Evolutionary conservation across 176 grass and related monocot species (phyloP).

Genomic region (Oryza brachyantha): DNA sequence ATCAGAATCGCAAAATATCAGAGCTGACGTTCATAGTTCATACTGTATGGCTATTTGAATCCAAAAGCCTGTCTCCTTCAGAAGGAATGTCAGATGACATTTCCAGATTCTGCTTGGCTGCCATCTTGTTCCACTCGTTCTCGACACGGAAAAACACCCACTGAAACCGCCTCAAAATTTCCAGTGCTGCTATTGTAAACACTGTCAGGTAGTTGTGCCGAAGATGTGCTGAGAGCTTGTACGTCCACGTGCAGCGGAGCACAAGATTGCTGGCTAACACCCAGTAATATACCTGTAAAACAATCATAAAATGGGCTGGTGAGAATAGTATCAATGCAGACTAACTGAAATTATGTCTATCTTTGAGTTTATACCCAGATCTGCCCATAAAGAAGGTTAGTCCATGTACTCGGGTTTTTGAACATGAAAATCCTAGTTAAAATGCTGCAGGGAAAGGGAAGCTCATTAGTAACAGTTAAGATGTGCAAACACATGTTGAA

Average conservation of each 20-base stretch:
- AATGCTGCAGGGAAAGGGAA: slow-evolving; percentile 51
- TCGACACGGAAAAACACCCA: slow-evolving; percentile 98
- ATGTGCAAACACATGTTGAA: slow-evolving; percentile 3
- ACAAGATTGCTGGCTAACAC: slow-evolving; percentile 89
- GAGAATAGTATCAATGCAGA: not conserved
- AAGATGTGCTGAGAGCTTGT: slow-evolving; percentile 98
- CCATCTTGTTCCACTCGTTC: slow-evolving; percentile 99
- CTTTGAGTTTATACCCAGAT: slow-evolving; percentile 59
- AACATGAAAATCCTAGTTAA: slow-evolving; percentile 92
- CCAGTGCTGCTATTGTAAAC: slow-evolving; percentile 79
- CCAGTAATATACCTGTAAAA: slow-evolving; percentile 77
- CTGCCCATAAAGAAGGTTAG: slow-evolving; percentile 60
- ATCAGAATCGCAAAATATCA: slow-evolving; percentile 5
- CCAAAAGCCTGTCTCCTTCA: slow-evolving; percentile 70
- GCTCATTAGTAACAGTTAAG: slow-evolving; percentile 26
- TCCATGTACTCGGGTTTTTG: slow-evolving; percentile 66
- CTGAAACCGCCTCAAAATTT: slow-evolving; percentile 84
- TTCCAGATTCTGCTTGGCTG: slow-evolving; percentile 65
- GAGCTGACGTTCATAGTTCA: not conserved
- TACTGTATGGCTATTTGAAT: slow-evolving; percentile 56
- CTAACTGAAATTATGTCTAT: slow-evolving; percentile 7
- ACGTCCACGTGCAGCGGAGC: slow-evolving; percentile 92
- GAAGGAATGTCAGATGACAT: slow-evolving; percentile 57
- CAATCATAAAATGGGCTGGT: not conserved
- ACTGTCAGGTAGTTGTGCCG: slow-evolving; percentile 91